Conservation (phyloP, 331 rosid genomes). For the Quercus lobata region DNA sequence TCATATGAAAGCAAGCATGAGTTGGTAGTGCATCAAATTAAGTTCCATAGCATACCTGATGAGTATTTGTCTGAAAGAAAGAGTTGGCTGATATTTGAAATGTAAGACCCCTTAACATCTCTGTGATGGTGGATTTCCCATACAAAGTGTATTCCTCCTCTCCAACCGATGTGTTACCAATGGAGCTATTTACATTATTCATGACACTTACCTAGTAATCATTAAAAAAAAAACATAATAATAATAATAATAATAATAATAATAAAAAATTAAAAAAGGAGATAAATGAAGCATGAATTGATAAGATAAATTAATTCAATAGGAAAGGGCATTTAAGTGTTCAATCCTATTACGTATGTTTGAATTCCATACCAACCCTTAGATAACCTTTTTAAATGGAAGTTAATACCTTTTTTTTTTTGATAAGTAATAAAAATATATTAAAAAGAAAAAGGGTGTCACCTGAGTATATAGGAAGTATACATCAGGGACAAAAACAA, state of each 20-base stretch:
- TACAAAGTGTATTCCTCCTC: slow-evolving; percentile 81
- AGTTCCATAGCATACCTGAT: slow-evolving; percentile 54
- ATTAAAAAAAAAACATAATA: not conserved
- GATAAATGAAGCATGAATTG: not conserved
- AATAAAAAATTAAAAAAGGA: not conserved
- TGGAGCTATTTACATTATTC: slow-evolving; percentile 85
- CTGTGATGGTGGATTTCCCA: slow-evolving; percentile 86
- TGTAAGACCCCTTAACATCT: slow-evolving; percentile 75
- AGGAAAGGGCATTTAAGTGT: no score
- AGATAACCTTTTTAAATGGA: no score
- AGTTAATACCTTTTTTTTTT: no score
- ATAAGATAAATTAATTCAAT: not conserved
- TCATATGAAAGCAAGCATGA: not conserved
- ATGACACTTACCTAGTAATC: slow-evolving; percentile 68
- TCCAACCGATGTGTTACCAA: slow-evolving; percentile 93
- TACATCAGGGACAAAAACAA: no score
- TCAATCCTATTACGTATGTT: no score
- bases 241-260: not conserved
- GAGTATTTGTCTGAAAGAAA: slow-evolving; percentile 93
- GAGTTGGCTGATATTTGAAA: slow-evolving; percentile 98
- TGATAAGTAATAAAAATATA: no score
- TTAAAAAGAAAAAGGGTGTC: no score
- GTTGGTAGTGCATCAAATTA: not conserved
- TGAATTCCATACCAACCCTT: no score
- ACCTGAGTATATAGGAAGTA: fast-evolving